A percentile compares a stretch with the other conserved stretches of the same genome.
Evolutionary conservation across 2,329 filamentous ascomycete species (phyloP).

Genomic region (Acephala macrosclerotiorum): DNA sequence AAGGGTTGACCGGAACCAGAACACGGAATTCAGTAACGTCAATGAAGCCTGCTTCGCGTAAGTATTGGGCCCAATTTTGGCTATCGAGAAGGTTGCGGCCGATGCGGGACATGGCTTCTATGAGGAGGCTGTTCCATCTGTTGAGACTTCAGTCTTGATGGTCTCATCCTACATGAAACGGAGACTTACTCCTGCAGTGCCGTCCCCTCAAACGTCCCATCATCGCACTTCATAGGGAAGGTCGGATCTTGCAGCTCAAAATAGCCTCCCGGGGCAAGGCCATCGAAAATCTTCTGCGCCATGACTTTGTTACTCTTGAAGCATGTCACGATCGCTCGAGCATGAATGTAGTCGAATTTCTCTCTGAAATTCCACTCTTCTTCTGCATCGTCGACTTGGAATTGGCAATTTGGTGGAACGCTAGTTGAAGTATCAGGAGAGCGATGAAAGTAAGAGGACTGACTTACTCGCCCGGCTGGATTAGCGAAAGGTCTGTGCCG

Average conservation of each 20-base stretch:
- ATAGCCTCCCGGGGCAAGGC: constrained; percentile 34
- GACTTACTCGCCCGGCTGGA: constrained; percentile 36
- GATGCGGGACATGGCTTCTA: constrained; percentile 21
- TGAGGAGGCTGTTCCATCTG: constrained; percentile 27
- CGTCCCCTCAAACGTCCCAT: constrained; percentile 49
- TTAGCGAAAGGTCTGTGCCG: constrained; percentile 40
- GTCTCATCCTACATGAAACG: background rate
- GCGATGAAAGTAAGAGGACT: no score
- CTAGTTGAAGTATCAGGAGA: constrained; percentile 40
- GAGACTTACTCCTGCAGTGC: constrained; percentile 19
- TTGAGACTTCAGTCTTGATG: constrained; percentile 8
- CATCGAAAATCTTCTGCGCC: constrained; percentile 26
- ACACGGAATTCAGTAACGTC: constrained; percentile 40
- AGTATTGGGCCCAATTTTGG: constrained; percentile 30
- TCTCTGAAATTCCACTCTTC: constrained; percentile 53
- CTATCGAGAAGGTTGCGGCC: constrained; percentile 24
- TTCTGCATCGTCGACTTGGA: constrained; percentile 46
- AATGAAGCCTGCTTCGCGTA: constrained; percentile 40
- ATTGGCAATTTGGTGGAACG: constrained; percentile 41
- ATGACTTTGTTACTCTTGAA: constrained; percentile 59
- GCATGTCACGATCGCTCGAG: constrained; percentile 60
- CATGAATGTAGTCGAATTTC: constrained; percentile 66
- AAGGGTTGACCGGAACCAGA: constrained; percentile 60
- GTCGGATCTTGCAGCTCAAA: constrained; percentile 35
- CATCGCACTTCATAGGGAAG: constrained; percentile 48